Conservation (phyloP, 1,284 basidiomycete genomes). For the Omphalotus olearius region DNA sequence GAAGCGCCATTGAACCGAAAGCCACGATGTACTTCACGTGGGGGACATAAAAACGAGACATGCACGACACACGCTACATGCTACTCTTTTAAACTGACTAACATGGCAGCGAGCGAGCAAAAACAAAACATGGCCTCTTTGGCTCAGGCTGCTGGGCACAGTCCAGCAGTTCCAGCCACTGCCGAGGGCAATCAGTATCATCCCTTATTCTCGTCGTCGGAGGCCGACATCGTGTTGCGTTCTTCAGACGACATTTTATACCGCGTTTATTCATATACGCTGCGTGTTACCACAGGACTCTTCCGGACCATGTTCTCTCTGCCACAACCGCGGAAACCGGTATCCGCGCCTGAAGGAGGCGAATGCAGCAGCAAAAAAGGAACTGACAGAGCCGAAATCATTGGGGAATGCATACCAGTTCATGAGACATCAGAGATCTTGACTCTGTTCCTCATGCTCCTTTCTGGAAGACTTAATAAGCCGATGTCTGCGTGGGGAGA, state of each 20-base stretch:
- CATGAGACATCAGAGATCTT: constrained; percentile 33
- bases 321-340: constrained; percentile 27
- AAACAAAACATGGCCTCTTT: too few relatives aligned
- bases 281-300: constrained; percentile 35
- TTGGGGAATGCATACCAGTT: constrained; percentile 27
- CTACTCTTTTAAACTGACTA: too few relatives aligned
- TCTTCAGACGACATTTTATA: constrained; percentile 37
- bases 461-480: constrained; percentile 28
- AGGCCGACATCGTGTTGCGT: constrained; percentile 34
- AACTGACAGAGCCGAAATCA: constrained; percentile 6
- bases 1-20: too few relatives aligned
- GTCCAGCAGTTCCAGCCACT: too few relatives aligned
- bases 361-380: background rate
- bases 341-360: background rate
- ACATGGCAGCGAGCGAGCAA: too few relatives aligned
- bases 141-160: too few relatives aligned
- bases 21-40: too few relatives aligned
- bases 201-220: constrained; percentile 16
- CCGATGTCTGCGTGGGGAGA: constrained; percentile 13
- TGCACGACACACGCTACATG: too few relatives aligned
- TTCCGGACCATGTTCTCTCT: constrained; percentile 42
- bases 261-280: constrained; percentile 33
- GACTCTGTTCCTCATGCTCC: constrained; percentile 30
- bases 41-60: too few relatives aligned
- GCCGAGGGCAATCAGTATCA: constrained; percentile 10